Evolutionary conservation across 441 rosid genomes (phyloP).

Genomic region (Metrosideros polymorpha): DNA sequence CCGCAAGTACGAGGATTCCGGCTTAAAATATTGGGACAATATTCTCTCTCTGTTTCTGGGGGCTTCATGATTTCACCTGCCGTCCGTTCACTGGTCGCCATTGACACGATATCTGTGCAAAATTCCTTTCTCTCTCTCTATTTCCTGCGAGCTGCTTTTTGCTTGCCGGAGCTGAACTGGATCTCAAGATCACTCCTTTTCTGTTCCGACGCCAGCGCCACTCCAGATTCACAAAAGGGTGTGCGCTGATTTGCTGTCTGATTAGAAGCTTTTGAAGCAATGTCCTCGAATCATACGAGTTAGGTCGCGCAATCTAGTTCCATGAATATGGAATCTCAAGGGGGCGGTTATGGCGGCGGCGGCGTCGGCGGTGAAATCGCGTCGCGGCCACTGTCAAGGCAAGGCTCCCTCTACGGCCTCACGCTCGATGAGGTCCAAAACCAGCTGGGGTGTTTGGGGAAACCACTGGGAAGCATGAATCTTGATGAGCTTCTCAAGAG

Average conservation of each 20-base stretch:
- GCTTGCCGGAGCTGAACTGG: neutral
- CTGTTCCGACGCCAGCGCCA: neutral
- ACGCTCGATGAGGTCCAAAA: neutral
- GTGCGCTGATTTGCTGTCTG: neutral
- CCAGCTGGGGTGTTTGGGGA: neutral
- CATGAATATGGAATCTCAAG: constrained; percentile 1
- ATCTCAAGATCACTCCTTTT: neutral
- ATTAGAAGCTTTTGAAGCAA: neutral
- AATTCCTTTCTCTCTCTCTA: neutral
- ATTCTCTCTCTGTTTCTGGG: neutral
- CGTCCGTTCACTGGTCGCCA: neutral
- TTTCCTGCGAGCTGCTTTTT: neutral
- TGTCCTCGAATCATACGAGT: neutral
- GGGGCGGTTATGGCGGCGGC: neutral
- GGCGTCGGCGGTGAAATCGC: neutral
- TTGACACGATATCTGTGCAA: neutral
- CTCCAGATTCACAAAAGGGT: neutral
- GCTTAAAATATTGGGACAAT: neutral
- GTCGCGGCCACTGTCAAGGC: neutral
- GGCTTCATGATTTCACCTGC: neutral
- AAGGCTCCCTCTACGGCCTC: neutral
- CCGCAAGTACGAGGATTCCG: neutral
- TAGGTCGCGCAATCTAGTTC: neutral
- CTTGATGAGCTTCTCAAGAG: constrained; percentile 4
- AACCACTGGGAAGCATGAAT: constrained; percentile 4